Percentiles rank a stretch among this genome's conserved stretches.
Conservation (phyloP, 352 stramenopile species). For the Pythium chondricola region DNA sequence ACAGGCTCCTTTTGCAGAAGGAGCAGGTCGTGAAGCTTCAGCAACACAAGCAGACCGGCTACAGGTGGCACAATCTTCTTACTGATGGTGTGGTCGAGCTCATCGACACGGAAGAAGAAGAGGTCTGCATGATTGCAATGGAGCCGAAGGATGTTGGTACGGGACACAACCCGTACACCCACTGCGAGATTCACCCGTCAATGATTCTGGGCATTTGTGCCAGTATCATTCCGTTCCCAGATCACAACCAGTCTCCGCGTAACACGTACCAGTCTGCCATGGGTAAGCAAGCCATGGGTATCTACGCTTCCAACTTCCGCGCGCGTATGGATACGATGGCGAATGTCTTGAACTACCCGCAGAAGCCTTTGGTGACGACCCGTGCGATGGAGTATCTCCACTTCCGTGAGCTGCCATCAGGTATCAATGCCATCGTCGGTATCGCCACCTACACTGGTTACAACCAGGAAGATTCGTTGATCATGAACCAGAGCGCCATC, state of each 20-base stretch:
- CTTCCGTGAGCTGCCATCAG: constrained; percentile 96
- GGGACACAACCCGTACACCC: constrained; percentile 95
- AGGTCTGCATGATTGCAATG: constrained; percentile 99
- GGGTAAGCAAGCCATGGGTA: constrained; percentile 99
- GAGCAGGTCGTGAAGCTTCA: constrained; percentile 95
- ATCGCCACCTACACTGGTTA: constrained; percentile 91
- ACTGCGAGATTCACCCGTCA: constrained; percentile 99
- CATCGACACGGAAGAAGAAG: constrained; percentile 99
- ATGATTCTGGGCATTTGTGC: constrained; percentile 99
- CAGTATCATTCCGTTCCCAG: constrained; percentile 99
- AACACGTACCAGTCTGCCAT: constrained; percentile 99
- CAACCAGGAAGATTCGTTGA: constrained; percentile 99
- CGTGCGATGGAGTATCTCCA: constrained; percentile 99
- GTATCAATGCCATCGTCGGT: constrained; percentile 95
- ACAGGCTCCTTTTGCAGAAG: constrained; percentile 95
- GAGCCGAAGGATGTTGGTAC: constrained; percentile 91
- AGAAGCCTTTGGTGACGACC: constrained; percentile 99
- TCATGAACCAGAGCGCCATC: constrained; percentile 99
- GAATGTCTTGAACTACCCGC: constrained; percentile 99
- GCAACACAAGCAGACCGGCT: constrained; percentile 87
- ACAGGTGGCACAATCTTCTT: constrained; percentile 82
- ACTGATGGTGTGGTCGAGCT: constrained; percentile 97
- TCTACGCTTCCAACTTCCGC: constrained; percentile 99
- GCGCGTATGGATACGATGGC: constrained; percentile 99
- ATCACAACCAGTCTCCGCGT: constrained; percentile 99